Conservation (phyloP, 1,139 yeast genomes). For the Debaryomycetaceae sp. region DNA sequence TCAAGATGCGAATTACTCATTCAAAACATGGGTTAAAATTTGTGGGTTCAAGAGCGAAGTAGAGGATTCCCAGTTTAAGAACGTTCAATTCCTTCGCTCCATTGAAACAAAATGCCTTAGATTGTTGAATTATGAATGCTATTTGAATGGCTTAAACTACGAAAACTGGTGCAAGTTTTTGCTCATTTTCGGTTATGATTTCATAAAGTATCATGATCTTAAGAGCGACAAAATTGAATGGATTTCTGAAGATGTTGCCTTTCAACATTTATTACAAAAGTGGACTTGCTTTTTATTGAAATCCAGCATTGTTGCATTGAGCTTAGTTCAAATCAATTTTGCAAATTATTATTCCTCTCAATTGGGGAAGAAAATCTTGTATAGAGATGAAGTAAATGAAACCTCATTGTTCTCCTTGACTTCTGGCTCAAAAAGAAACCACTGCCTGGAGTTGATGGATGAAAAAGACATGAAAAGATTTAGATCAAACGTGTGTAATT, state of each 20-base stretch:
- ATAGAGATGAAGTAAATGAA: neutral
- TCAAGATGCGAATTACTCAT: conserved; percentile 69
- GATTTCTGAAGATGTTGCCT: conserved; percentile 22
- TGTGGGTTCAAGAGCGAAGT: conserved; percentile 49
- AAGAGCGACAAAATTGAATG: conserved; percentile 24
- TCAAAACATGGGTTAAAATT: conserved; percentile 73
- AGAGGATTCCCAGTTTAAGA: conserved; percentile 6
- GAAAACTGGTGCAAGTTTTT: conserved; percentile 54
- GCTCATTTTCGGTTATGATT: conserved; percentile 44
- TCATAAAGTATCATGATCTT: conserved; percentile 28
- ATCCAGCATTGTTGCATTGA: conserved; percentile 17
- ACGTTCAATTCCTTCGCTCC: conserved; percentile 41
- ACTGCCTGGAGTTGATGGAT: neutral
- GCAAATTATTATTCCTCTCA: conserved; percentile 30
- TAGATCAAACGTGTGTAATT: neutral
- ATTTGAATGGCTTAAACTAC: conserved; percentile 47
- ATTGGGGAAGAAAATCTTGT: conserved; percentile 31
- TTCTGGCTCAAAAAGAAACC: neutral
- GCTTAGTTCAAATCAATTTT: conserved; percentile 25
- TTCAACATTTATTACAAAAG: conserved; percentile 23
- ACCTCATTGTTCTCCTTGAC: neutral
- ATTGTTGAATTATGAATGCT: conserved; percentile 54
- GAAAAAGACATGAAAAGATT: neutral
- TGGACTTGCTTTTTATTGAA: conserved; percentile 29
- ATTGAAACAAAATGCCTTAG: conserved; percentile 56